Conservation (phyloP, 352 stramenopile species). For the Phytophthora multivora region DNA sequence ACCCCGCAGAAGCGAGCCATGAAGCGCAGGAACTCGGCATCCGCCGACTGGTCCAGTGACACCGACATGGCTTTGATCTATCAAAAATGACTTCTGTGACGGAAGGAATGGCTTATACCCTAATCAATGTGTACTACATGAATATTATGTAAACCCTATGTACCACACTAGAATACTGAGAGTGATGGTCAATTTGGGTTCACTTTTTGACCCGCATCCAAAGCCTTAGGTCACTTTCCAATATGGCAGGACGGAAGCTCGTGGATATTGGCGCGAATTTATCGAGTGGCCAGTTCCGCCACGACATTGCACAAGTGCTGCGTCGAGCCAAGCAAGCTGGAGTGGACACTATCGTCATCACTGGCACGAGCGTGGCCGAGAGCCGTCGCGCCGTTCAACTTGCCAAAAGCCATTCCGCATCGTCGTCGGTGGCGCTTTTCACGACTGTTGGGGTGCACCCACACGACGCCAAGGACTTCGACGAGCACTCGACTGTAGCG, state of each 20-base stretch:
- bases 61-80: constrained; percentile 67
- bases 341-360: constrained; percentile 86
- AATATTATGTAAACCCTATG: too few relatives aligned
- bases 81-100: constrained; percentile 7
- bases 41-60: constrained; percentile 76
- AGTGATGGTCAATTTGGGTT: constrained; percentile 18
- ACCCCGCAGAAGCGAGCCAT: constrained; percentile 82
- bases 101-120: not conserved
- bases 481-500: constrained; percentile 28
- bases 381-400: constrained; percentile 51
- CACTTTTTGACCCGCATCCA: constrained; percentile 12
- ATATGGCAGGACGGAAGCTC: constrained; percentile 23
- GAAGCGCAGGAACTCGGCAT: constrained; percentile 83
- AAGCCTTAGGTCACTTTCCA: constrained; percentile 1
- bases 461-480: constrained; percentile 90
- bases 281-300: constrained; percentile 65
- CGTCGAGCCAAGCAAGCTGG: constrained; percentile 70
- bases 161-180: too few relatives aligned
- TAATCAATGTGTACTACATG: not conserved
- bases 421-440: constrained; percentile 54
- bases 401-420: constrained; percentile 26
- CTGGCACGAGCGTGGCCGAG: constrained; percentile 64
- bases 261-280: constrained; percentile 80
- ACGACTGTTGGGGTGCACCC: constrained; percentile 95
- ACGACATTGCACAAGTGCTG: constrained; percentile 91